phyloP scores from a whole-genome alignment of 345 rosid species.

The Salix dunnii region DNA sequence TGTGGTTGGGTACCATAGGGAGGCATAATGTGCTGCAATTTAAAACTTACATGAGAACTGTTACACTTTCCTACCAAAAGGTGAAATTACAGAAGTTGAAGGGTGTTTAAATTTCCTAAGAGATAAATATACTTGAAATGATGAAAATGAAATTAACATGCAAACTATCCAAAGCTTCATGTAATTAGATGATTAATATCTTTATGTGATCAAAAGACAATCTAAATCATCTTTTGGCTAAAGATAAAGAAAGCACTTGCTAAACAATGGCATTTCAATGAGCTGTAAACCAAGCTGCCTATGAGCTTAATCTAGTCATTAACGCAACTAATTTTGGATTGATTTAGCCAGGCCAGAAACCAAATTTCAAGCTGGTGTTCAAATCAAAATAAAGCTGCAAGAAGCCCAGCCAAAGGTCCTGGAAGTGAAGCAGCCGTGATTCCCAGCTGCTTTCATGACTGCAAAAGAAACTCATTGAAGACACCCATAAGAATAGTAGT shows the following conservation, averaged over 20 bases:
- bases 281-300: neutral
- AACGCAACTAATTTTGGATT: neutral
- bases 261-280: neutral
- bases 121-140: neutral
- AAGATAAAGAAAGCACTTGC: neutral
- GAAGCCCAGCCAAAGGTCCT: neutral
- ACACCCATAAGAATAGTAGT: neutral
- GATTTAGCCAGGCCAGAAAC: neutral
- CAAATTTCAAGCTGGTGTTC: neutral
- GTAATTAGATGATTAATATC: neutral
- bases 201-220: neutral
- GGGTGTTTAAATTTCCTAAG: neutral
- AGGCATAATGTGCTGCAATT: constrained; percentile 90
- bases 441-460: neutral
- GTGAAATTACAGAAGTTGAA: constrained; percentile 7
- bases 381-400: neutral
- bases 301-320: neutral
- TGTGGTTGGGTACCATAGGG: constrained; percentile 96
- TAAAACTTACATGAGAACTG: constrained; percentile 10
- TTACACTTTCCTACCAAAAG: neutral
- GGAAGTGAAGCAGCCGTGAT: neutral
- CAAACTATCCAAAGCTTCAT: neutral
- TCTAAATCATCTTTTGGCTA: neutral
- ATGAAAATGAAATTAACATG: neutral
- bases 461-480: neutral